Evolutionary conservation across 306 rosid genomes (phyloP).

Genomic region (Astragalus membranaceus): DNA sequence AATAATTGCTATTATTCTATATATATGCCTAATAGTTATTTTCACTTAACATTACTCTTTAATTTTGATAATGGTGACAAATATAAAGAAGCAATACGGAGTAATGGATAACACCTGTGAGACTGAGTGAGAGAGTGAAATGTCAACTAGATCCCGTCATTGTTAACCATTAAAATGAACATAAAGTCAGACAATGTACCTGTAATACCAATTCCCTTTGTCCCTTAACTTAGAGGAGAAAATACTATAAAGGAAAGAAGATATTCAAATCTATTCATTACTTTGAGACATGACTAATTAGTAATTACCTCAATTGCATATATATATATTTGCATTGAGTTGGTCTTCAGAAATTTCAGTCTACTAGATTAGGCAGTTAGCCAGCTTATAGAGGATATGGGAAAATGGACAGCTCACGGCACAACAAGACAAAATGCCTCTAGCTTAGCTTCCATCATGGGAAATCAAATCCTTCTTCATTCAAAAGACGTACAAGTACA

Average conservation of each 20-base stretch:
- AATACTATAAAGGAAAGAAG: constrained; percentile 14
- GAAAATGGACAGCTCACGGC: not conserved
- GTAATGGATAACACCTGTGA: constrained; percentile 22
- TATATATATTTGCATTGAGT: constrained; percentile 14
- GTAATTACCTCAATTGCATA: constrained; percentile 11
- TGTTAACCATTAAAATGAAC: constrained; percentile 28
- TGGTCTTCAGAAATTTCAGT: constrained; percentile 15
- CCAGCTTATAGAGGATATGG: constrained; percentile 3
- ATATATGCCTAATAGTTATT: too few species aligned
- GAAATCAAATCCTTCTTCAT: constrained; percentile 21
- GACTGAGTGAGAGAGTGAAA: constrained; percentile 29
- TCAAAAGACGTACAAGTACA: constrained; percentile 27
- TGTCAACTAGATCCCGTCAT: constrained; percentile 32
- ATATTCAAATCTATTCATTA: constrained; percentile 12
- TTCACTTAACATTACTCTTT: not conserved
- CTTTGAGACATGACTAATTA: constrained; percentile 17
- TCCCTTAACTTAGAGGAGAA: constrained; percentile 39
- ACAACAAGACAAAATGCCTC: constrained; percentile 19
- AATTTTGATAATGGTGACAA: constrained; percentile 9
- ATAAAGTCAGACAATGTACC: constrained; percentile 33
- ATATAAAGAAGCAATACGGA: not conserved
- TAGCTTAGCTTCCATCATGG: constrained; percentile 1
- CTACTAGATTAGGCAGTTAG: constrained; percentile 20
- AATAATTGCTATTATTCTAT: too few species aligned
- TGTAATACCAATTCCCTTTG: constrained; percentile 32